Evolutionary conservation across 176 grass and related monocot species (phyloP), one percentile per base, ranked within the genome.

Genomic region (Areca catechu): DNA sequence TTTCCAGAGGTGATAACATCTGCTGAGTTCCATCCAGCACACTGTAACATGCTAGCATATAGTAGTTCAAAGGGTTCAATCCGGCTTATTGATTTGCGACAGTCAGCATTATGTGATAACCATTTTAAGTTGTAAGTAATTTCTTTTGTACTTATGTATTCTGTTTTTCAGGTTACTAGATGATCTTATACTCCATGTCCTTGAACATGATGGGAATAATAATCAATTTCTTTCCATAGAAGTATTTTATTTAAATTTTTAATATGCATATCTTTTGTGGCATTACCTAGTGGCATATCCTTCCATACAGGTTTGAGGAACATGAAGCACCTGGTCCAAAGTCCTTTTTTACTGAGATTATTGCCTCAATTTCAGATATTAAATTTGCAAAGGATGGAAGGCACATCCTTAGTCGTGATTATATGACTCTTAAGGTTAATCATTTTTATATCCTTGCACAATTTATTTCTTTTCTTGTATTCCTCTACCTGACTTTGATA

Each of bases 11-110:
- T 97, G 69, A 97, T 97, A 82, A 97, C 92, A 43, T 88, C 76
- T 72, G 92, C 92, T 67, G 92, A 97, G 54, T 97, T 97, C 77
- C 92, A 97, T 66, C 92, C 92, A 61, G 77, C 53, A 55, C 80
- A 97, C 74, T 97, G 92, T 76, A 88, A 91, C 71, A 87, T 77
- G 77, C 68, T 97, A 71, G 92, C 92, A 18, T 97, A 97, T 77
- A 97, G 92, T 74, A 97, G 86, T 71, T 97, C 92, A 69, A 97
- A 91, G 83, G 92, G 92, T 54, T 91, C 86, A 76, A 91, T 97
- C 75, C 86, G 92, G 51, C 86, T 97, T 71, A 81, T 97, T 68
- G 92, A 97, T 78, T 84, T 97, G 50, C 87, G 92, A 19, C 92
- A 97, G 57, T 97, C 92, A 54, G 92, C 92, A 56, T 70, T 97